These are phyloP conservation scores for Diplodia scrobiculata DNA, from an alignment of 2,329 filamentous ascomycete genomes.

Conservation along the genomic window DNA sequence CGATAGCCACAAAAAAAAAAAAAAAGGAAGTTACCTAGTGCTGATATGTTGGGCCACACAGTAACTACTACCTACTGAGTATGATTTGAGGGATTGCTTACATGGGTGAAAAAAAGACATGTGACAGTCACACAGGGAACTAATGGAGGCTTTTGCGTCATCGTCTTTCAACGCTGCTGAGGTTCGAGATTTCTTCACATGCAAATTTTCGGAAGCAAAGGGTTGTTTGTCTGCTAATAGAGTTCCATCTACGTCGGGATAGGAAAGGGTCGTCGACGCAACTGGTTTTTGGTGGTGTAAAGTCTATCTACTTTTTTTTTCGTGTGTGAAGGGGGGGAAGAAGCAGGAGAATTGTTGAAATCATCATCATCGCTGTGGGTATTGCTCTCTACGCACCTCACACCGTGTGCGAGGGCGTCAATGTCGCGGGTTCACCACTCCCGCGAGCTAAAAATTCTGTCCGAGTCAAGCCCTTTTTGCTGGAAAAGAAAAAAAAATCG, in stretches of 20 bases:
- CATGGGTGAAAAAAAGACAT: neutral
- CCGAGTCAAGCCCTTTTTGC: conserved; percentile 12
- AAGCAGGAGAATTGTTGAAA: conserved; percentile 18
- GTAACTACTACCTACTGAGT: no score
- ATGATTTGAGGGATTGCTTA: no score
- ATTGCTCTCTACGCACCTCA: conserved; percentile 23
- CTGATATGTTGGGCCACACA: neutral
- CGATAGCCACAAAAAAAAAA: no score
- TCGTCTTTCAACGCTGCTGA: neutral
- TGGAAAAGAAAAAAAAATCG: neutral
- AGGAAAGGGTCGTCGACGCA: conserved; percentile 10
- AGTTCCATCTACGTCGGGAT: conserved; percentile 17
- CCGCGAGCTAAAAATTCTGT: conserved; percentile 17
- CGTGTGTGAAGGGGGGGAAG: neutral
- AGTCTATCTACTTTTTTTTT: conserved; percentile 22
- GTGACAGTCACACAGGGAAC: neutral
- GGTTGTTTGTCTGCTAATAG: neutral
- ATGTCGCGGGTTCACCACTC: neutral
- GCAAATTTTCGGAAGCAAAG: neutral
- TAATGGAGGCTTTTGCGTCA: neutral
- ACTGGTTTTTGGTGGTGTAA: conserved; percentile 10
- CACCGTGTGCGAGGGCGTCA: conserved; percentile 10
- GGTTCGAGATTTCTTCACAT: neutral
- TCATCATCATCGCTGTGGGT: conserved; percentile 19
- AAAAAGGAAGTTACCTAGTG: neutral